Percentiles rank a stretch among this genome's conserved stretches.
These are phyloP conservation scores for Erysimum cheiri DNA, from an alignment of 441 rosid genomes.

Conservation along the genomic window DNA sequence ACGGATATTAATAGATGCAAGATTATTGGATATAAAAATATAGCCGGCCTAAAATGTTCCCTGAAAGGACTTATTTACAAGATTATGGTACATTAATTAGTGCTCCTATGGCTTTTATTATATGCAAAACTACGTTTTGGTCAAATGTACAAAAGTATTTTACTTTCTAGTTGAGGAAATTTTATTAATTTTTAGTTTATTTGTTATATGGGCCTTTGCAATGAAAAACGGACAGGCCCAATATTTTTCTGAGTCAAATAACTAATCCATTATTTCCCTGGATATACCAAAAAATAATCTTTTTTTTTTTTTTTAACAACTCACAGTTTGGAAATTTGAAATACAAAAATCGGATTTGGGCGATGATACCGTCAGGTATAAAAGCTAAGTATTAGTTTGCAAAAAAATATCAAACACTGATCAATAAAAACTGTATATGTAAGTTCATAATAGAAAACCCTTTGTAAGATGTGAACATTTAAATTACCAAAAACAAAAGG, in stretches of 20 bases:
- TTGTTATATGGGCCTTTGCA: slow-evolving; percentile 13
- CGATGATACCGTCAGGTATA: background rate
- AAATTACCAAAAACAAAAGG: no score
- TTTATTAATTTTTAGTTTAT: background rate
- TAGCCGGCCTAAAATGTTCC: slow-evolving; percentile 29
- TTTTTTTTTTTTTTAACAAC: background rate
- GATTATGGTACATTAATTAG: slow-evolving; percentile 2
- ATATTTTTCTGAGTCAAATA: background rate
- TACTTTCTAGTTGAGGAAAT: slow-evolving; percentile 28
- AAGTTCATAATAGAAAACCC: background rate
- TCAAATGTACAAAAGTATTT: slow-evolving; percentile 35
- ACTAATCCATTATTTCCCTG: background rate
- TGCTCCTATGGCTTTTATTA: slow-evolving; percentile 7
- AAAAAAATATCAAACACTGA: background rate
- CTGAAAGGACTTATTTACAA: background rate
- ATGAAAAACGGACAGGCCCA: slow-evolving; percentile 13
- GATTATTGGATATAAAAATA: slow-evolving; percentile 6
- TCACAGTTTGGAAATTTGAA: background rate
- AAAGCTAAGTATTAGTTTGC: background rate
- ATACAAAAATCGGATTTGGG: background rate
- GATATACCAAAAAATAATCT: no score
- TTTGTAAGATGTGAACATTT: background rate
- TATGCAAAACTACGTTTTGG: slow-evolving; percentile 20
- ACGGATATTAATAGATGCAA: slow-evolving; percentile 4
- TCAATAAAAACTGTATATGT: background rate